These are phyloP conservation scores for Leptographium lundbergii DNA, from an alignment of 2,329 filamentous ascomycete species.

Conservation along the genomic window DNA sequence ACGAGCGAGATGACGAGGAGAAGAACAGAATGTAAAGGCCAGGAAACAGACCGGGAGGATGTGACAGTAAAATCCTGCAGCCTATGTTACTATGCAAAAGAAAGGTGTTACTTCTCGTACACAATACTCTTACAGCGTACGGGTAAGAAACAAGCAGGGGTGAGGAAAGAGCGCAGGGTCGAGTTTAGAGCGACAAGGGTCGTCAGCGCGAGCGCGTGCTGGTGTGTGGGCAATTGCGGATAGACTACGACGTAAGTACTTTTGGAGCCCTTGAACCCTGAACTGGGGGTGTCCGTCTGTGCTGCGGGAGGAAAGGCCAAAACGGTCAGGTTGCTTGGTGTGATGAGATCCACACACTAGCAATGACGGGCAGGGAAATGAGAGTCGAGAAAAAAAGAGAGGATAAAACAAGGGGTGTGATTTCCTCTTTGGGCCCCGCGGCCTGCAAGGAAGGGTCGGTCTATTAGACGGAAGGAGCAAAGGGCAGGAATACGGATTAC, in stretches of 20 bases:
- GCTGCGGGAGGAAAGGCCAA: not conserved
- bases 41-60: not conserved
- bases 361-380: not conserved
- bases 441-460: not conserved
- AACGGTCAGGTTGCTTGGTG: not conserved
- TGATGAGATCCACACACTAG: not conserved
- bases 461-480: not conserved
- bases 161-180: not conserved
- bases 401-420: not conserved
- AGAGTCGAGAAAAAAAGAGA: not conserved
- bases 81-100: not conserved
- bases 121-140: not conserved
- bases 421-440: not conserved
- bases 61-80: not conserved
- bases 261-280: not conserved
- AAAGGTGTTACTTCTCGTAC: not conserved
- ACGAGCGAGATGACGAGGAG: not conserved
- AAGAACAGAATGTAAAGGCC: not conserved
- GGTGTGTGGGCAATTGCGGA: not conserved
- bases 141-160: not conserved
- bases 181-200: not conserved
- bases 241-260: not conserved
- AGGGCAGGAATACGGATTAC: not conserved
- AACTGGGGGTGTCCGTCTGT: not conserved
- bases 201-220: not conserved